A percentile compares a stretch with the other conserved stretches of the same genome.
Conservation (phyloP, 495 filamentous ascomycete species). For the Talaromyces proteolyticus region DNA sequence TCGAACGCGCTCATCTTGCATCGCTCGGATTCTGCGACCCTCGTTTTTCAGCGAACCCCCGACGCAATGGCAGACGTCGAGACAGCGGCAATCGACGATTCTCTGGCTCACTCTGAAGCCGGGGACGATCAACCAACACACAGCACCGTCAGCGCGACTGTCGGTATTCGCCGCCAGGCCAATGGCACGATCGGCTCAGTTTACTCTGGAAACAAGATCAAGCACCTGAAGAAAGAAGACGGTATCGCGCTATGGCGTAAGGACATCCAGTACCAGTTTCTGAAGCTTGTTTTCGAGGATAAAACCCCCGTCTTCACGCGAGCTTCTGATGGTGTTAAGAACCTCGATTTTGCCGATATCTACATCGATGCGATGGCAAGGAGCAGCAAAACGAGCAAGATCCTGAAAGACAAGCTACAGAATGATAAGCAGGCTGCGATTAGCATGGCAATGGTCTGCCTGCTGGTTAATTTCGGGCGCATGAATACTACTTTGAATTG, state of each 20-base stretch:
- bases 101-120: conserved; percentile 35
- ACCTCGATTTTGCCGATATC: conserved; percentile 86
- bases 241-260: conserved; percentile 94
- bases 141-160: conserved; percentile 47
- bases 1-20: too few relatives aligned
- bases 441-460: conserved; percentile 98
- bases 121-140: conserved; percentile 39
- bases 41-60: too few relatives aligned
- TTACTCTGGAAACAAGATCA: conserved; percentile 86
- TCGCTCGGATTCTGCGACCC: too few relatives aligned
- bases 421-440: conserved; percentile 87
- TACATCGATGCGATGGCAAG: conserved; percentile 98
- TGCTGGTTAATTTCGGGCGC: conserved; percentile 92
- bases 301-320: conserved; percentile 82
- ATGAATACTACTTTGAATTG: conserved; percentile 99
- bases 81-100: conserved; percentile 43
- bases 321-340: conserved; percentile 59
- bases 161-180: conserved; percentile 58
- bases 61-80: conserved; percentile 2
- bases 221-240: conserved; percentile 96
- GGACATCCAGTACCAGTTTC: conserved; percentile 96
- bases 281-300: conserved; percentile 86
- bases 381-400: conserved; percentile 98
- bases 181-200: conserved; percentile 63
- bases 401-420: conserved; percentile 92